Evolutionary conservation across 2,329 filamentous ascomycete genomes (phyloP).

Genomic region (Calonectria pauciramosa): DNA sequence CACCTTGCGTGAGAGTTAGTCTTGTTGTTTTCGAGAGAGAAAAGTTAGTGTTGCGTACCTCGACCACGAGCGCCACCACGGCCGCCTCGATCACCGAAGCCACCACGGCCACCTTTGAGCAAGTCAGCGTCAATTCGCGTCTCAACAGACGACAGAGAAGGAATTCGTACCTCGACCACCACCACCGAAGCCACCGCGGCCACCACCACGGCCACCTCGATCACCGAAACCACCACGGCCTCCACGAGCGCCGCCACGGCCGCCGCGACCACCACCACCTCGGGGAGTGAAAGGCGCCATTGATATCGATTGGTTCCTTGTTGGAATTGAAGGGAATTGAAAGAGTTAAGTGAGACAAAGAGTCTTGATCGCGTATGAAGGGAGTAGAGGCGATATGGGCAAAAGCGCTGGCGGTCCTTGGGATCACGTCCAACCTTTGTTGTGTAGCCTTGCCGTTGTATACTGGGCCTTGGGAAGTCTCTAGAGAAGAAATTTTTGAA

Average conservation of each 20-base stretch:
- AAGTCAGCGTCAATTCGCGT: conserved; percentile 45
- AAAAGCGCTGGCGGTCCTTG: conserved; percentile 43
- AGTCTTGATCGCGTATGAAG: conserved; percentile 34
- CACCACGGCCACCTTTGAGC: conserved; percentile 50
- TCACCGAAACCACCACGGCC: conserved; percentile 55
- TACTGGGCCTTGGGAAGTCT: conserved; percentile 43
- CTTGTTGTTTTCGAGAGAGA: conserved; percentile 27
- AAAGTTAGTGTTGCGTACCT: conserved; percentile 35
- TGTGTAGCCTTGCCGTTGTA: conserved; percentile 47
- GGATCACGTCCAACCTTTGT: conserved; percentile 48
- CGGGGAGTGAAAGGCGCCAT: conserved; percentile 51
- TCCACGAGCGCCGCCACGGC: conserved; percentile 50
- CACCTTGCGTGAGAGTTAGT: conserved; percentile 46
- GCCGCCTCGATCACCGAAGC: conserved; percentile 45
- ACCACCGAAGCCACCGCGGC: conserved; percentile 44
- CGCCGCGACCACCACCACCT: conserved; percentile 45
- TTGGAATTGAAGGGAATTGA: conserved; percentile 43
- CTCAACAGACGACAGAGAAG: conserved; percentile 23
- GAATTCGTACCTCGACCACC: conserved; percentile 34
- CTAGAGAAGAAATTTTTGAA: conserved; percentile 56
- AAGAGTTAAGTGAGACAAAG: conserved; percentile 34
- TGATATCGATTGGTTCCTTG: conserved; percentile 39
- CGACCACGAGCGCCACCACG: conserved; percentile 57
- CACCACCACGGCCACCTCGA: conserved; percentile 53
- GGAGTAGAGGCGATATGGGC: conserved; percentile 35